Percentiles rank a stretch among this genome's conserved stretches.
phyloP scores from a whole-genome alignment of 352 stramenopile genomes.

The Lagenidium giganteum region DNA sequence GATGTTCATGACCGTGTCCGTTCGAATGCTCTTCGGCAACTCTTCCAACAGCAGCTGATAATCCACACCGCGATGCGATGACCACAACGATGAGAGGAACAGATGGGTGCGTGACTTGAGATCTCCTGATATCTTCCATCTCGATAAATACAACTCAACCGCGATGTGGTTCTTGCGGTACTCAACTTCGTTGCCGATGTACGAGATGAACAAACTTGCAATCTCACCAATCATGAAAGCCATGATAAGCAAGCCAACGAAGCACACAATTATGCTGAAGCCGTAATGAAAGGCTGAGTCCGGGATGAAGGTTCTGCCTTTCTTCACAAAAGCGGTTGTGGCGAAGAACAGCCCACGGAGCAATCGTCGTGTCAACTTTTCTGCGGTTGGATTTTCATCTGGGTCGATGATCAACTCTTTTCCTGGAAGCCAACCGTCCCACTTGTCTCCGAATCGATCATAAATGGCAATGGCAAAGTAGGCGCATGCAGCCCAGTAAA shows the following conservation, averaged over 20 bases:
- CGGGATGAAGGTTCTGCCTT: slow-evolving; percentile 45
- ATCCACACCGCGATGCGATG: slow-evolving; percentile 51
- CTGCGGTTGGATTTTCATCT: slow-evolving; percentile 13
- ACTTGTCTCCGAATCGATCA: slow-evolving; percentile 34
- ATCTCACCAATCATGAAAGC: slow-evolving; percentile 74
- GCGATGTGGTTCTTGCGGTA: slow-evolving; percentile 72
- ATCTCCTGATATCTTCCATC: slow-evolving; percentile 39
- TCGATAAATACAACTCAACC: slow-evolving; percentile 46
- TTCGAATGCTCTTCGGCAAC: slow-evolving; percentile 39
- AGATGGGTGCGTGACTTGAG: slow-evolving; percentile 38
- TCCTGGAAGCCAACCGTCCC: slow-evolving; percentile 45
- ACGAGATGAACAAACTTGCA: slow-evolving; percentile 64
- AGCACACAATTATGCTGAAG: slow-evolving; percentile 47
- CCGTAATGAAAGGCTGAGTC: slow-evolving; percentile 34
- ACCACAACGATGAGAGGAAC: slow-evolving; percentile 62
- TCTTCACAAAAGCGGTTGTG: slow-evolving; percentile 62
- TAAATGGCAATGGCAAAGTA: slow-evolving; percentile 53
- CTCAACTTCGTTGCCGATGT: slow-evolving; percentile 63
- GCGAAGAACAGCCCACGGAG: slow-evolving; percentile 52
- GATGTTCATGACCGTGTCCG: slow-evolving; percentile 44
- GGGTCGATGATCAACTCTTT: slow-evolving; percentile 18
- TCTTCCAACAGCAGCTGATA: slow-evolving; percentile 53
- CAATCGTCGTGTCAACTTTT: slow-evolving; percentile 30
- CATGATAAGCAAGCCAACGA: slow-evolving; percentile 51
- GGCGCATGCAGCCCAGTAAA: slow-evolving; percentile 54